These are phyloP conservation scores for Arthrobotrys sphaeroides DNA, from an alignment of 2,329 filamentous ascomycete species.

Conservation along the genomic window DNA sequence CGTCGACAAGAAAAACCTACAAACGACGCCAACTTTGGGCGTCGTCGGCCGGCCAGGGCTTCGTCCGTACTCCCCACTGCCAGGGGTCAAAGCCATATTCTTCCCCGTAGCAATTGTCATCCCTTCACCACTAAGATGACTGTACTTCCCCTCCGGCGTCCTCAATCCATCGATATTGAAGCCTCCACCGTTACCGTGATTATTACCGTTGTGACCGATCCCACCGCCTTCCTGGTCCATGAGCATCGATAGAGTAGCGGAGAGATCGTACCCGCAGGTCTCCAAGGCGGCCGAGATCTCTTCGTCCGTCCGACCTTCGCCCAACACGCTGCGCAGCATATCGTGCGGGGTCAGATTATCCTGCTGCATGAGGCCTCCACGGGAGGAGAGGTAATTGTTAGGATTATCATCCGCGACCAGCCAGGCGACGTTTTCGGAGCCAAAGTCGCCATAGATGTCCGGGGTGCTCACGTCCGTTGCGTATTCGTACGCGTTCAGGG, in stretches of 20 bases:
- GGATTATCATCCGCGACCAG: conserved; percentile 83
- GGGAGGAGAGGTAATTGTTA: conserved; percentile 80
- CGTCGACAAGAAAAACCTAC: conserved; percentile 95
- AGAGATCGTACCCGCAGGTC: conserved; percentile 89
- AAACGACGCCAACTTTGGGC: conserved; percentile 88
- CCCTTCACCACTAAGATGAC: conserved; percentile 33
- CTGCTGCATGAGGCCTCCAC: conserved; percentile 65
- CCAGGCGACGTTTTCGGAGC: conserved; percentile 96
- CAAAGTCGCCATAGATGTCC: conserved; percentile 89
- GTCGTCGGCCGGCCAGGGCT: conserved; percentile 74
- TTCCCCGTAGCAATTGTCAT: conserved; percentile 52
- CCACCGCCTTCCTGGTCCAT: conserved; percentile 75
- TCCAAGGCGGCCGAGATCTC: conserved; percentile 93
- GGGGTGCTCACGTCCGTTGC: conserved; percentile 80
- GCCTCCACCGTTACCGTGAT: not conserved
- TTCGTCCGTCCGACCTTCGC: conserved; percentile 87
- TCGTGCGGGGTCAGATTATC: conserved; percentile 97
- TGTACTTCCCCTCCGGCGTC: conserved; percentile 45
- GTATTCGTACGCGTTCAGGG: conserved; percentile 86
- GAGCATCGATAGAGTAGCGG: conserved; percentile 86
- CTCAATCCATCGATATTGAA: conserved; percentile 25
- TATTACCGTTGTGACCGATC: not conserved
- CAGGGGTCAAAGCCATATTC: conserved; percentile 64
- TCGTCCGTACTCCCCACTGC: conserved; percentile 63
- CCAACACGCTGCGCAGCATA: conserved; percentile 93